A percentile compares a stretch with the other conserved stretches of the same genome.
Conservation (phyloP, 768 basidiomycete species). For the Fomitopsis serialis region DNA sequence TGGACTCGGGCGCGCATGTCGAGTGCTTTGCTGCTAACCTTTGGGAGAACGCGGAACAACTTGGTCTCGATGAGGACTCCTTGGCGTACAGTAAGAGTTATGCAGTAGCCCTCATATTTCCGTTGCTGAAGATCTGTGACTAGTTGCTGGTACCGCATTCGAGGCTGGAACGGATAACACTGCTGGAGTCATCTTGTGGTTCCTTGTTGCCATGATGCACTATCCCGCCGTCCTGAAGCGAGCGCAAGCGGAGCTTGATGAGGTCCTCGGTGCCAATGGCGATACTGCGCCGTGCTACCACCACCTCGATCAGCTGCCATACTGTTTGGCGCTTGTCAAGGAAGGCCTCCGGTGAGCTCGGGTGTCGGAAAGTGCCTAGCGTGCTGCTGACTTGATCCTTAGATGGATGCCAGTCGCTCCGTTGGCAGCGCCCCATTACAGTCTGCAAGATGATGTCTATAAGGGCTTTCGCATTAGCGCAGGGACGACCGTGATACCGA, state of each 20-base stretch:
- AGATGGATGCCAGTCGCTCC: no score
- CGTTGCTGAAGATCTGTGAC: no score
- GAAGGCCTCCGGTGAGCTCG: conserved; percentile 5
- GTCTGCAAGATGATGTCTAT: conserved; percentile 45
- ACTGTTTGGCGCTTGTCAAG: conserved; percentile 4
- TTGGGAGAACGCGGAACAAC: conserved; percentile 11
- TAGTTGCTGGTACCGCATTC: conserved; percentile 17
- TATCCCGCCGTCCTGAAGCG: not conserved
- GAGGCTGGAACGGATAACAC: conserved; percentile 20
- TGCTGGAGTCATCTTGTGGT: not conserved
- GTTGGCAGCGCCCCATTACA: no score
- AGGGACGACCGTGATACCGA: conserved; percentile 47
- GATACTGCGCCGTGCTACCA: not conserved
- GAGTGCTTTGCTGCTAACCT: conserved; percentile 16
- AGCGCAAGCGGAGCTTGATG: conserved; percentile 1
- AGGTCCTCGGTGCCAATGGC: not conserved
- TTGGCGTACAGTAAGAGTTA: conserved; percentile 13
- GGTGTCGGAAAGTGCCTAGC: no score
- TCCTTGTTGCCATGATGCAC: not conserved
- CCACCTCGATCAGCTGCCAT: not conserved
- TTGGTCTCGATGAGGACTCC: conserved; percentile 4
- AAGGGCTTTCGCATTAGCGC: conserved; percentile 52
- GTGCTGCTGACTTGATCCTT: no score
- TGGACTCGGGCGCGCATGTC: conserved; percentile 11
- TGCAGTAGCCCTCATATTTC: no score